Conservation (phyloP, 148 eudicot genomes). For the Amaranthus hypochondriacus region DNA sequence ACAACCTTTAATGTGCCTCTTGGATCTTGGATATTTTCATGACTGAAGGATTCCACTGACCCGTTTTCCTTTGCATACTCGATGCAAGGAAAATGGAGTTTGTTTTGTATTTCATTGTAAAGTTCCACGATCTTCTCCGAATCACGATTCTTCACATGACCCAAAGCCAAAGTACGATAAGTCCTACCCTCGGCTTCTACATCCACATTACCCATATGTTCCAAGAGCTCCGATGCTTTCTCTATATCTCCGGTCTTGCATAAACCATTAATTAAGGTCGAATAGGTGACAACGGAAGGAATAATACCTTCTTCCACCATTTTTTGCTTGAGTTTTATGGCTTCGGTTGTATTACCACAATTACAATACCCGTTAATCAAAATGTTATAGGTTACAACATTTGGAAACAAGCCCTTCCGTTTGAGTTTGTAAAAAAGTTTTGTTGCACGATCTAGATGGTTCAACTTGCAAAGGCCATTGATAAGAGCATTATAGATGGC, state of each 20-base stretch:
- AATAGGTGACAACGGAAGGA: constrained; percentile 44
- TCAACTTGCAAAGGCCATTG: constrained; percentile 58
- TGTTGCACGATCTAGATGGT: constrained; percentile 48
- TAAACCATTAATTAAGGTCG: constrained; percentile 37
- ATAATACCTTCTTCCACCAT: constrained; percentile 54
- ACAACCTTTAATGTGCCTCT: not conserved
- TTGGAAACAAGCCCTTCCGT: constrained; percentile 47
- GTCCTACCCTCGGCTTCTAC: constrained; percentile 23
- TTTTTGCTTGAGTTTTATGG: constrained; percentile 43
- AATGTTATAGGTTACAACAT: constrained; percentile 52
- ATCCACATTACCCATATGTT: constrained; percentile 25
- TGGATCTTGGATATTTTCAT: constrained; percentile 3
- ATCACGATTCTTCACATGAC: constrained; percentile 22
- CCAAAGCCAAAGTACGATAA: constrained; percentile 18
- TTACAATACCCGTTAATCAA: constrained; percentile 49
- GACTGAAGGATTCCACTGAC: constrained; percentile 10
- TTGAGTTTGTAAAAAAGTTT: constrained; percentile 55
- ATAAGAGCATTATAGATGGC: constrained; percentile 60
- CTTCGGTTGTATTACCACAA: constrained; percentile 37
- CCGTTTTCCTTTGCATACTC: constrained; percentile 5
- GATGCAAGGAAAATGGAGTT: constrained; percentile 18
- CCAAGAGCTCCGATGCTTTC: constrained; percentile 38
- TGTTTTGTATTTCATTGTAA: constrained; percentile 19
- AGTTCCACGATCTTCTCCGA: constrained; percentile 25
- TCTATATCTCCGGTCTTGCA: constrained; percentile 37